Evolutionary conservation across 106 monocot species (phyloP), one percentile per base, ranked within the genome.

Genomic region (Agapanthus africanus): DNA sequence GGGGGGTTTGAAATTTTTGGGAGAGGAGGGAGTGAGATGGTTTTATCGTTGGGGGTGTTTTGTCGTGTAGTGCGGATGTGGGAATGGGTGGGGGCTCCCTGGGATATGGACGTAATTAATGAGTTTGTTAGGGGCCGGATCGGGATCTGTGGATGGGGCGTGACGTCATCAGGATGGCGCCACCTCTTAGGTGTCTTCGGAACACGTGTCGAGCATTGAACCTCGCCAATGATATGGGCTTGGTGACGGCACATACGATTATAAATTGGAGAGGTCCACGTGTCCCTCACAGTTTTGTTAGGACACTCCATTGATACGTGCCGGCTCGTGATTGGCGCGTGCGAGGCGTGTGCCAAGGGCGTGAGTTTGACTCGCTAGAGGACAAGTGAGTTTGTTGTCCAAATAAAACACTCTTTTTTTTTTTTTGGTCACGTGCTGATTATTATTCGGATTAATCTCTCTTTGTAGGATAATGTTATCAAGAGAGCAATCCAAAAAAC

Each of bases 21-120:
- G 64, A 64, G 26, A 57, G 38, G 54, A 74, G 37, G 66, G 46
- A 63, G 56, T 40, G 72, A 47, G 11, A 11, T 66, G 35, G 61
- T 75, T 85, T 81, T 81, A 81, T 85, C 21, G 61, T 30, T 41
- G 73, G 22, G 16, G 78, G 37, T 5, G n/a, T 22, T 75, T 78
- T 85, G 70, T 85, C 74, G 71, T 46, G 49, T 71, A 66, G 66
- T 23, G n/a, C n/a, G n/a, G n/a, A n/a, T n/a, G n/a, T n/a, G 54
- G 40, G 44, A 32, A 56, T 22, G 7, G 23, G 59, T 47, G 0
- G n/a, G 37, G n/a, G n/a, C n/a, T n/a, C n/a, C n/a, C n/a, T n/a
- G 34, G 79, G 64, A 69, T 60, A 76, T 14, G 19, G n/a, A 11
- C n/a, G 70, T 30, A 31, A 77, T 77, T 30, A 68, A 56, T 3